Evolutionary conservation across 805 yeast genomes (phyloP).

Genomic region (Isabelozyma rhagii): DNA sequence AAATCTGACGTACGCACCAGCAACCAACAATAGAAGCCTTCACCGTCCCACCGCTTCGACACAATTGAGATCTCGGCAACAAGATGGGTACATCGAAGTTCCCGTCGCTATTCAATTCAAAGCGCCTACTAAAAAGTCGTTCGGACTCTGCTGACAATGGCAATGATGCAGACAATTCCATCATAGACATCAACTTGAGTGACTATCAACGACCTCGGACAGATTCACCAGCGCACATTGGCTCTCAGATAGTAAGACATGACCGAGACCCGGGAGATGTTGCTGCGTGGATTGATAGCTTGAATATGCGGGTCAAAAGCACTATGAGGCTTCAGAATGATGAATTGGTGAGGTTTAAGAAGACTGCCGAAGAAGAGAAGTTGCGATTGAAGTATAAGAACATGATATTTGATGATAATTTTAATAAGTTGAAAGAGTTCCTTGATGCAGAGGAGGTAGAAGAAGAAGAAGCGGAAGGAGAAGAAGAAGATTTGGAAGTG

Average conservation of each 20-base stretch:
- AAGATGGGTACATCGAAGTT: conserved; percentile 7
- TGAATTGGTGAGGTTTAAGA: conserved; percentile 7
- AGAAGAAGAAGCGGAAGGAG: conserved; percentile 7
- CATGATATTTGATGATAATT: conserved; percentile 21
- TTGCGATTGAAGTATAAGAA: conserved; percentile 19
- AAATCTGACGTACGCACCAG: no score
- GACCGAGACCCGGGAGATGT: conserved; percentile 12
- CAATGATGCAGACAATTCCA: neutral
- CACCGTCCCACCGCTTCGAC: no score
- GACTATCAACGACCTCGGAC: neutral
- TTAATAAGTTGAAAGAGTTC: conserved; percentile 16
- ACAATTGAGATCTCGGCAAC: no score
- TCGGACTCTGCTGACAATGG: neutral
- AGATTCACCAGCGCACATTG: neutral
- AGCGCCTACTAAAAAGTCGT: conserved; percentile 3
- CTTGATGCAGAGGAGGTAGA: conserved; percentile 6
- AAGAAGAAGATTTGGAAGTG: conserved; percentile 24
- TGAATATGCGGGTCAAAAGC: conserved; percentile 17
- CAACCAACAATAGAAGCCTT: no score
- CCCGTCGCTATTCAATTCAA: conserved; percentile 18
- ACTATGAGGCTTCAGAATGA: conserved; percentile 15
- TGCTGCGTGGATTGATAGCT: conserved; percentile 27
- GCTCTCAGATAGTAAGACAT: neutral
- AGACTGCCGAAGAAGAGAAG: conserved; percentile 9
- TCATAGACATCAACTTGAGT: neutral